These are phyloP conservation scores for Nemania sp. DNA, from an alignment of 2,329 filamentous ascomycete species.

Conservation along the genomic window DNA sequence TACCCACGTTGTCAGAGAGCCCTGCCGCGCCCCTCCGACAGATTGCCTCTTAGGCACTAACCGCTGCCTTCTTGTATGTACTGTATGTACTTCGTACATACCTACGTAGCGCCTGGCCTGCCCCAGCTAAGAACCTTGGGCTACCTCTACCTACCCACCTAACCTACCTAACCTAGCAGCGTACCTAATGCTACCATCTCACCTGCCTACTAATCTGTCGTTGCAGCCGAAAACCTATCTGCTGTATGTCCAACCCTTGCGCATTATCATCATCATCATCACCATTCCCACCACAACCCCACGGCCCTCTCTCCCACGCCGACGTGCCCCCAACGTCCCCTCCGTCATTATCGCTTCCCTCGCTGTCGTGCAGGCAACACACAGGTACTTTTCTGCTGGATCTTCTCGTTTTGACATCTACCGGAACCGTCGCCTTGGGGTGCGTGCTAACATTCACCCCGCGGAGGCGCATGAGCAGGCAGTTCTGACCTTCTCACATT, in stretches of 20 bases:
- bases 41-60: too few relatives aligned
- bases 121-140: background rate
- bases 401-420: conserved; percentile 15
- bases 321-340: conserved; percentile 5
- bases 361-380: conserved; percentile 6
- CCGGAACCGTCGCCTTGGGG: conserved; percentile 20
- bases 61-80: too few relatives aligned
- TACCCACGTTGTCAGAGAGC: background rate
- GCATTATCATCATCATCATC: conserved; percentile 28
- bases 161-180: background rate
- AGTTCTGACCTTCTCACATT: conserved; percentile 16
- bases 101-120: conserved; percentile 16
- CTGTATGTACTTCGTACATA: background rate
- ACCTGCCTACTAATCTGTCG: conserved; percentile 14
- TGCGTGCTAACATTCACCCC: conserved; percentile 26
- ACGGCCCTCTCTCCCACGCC: conserved; percentile 15
- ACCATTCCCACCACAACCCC: conserved; percentile 25
- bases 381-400: conserved; percentile 23
- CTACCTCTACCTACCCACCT: conserved; percentile 2
- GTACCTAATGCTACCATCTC: conserved; percentile 14
- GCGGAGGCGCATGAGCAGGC: conserved; percentile 27
- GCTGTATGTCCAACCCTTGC: conserved; percentile 28
- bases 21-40: too few relatives aligned
- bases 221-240: conserved; percentile 28
- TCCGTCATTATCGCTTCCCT: conserved; percentile 18